Percentiles rank a stretch among this genome's conserved stretches.
These are phyloP conservation scores for Leishmania martiniquensis DNA, from an alignment of 208 protist species.

Conservation along the genomic window DNA sequence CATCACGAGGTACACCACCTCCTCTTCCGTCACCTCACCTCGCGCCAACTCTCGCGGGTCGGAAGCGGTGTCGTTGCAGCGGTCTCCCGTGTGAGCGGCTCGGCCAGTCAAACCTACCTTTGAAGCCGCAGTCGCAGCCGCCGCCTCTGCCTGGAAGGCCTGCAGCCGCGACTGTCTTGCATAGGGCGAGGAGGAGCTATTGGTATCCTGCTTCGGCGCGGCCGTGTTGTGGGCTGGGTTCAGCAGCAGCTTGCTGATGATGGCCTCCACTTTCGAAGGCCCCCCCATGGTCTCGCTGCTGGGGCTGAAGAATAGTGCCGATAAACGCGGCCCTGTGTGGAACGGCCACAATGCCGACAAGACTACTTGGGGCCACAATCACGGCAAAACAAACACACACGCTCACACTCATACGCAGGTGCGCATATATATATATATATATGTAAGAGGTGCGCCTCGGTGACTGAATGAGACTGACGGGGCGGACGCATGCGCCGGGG, in stretches of 20 bases:
- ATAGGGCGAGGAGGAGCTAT: slow-evolving; percentile 34
- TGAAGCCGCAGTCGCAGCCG: slow-evolving; percentile 2
- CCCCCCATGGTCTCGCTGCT: not conserved
- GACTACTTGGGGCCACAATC: no score
- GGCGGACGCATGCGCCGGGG: not conserved
- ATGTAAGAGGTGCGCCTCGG: not conserved
- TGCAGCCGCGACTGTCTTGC: slow-evolving; percentile 47
- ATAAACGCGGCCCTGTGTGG: not conserved
- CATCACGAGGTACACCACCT: slow-evolving; percentile 81
- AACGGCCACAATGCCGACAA: not conserved
- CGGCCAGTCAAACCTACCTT: slow-evolving; percentile 24
- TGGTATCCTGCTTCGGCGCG: slow-evolving; percentile 17
- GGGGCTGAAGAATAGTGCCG: not conserved
- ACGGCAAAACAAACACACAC: no score
- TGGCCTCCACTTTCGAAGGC: slow-evolving; percentile 39
- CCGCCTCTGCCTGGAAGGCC: slow-evolving; percentile 38
- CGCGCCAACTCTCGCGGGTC: not conserved
- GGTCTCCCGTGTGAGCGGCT: slow-evolving; percentile 14
- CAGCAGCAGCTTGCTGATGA: slow-evolving; percentile 72
- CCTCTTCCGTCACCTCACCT: slow-evolving; percentile 66
- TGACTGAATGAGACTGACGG: not conserved
- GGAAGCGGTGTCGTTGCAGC: not conserved
- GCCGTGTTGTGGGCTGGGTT: slow-evolving; percentile 68
- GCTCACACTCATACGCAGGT: no score
- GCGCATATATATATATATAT: no score